Base-by-base conservation (phyloP, 805 yeast genomes). In the Metschnikowia kunwiensis region DNA sequence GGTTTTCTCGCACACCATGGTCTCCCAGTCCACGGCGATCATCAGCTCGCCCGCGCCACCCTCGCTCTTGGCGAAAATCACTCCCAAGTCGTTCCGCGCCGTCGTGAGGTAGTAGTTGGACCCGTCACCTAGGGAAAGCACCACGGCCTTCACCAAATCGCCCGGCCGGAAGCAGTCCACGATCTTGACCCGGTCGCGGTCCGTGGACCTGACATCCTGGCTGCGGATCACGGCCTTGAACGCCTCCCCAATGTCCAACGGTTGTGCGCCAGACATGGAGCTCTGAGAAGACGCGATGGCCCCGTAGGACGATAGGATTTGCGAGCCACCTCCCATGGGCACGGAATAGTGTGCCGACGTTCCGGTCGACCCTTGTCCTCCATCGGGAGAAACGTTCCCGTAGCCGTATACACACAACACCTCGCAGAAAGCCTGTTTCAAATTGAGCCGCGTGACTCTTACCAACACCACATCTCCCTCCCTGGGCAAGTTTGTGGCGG, bases 1-100 rank as follows among this genome's bases (percentile, higher is more conserved):
- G 2, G 89, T 78, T 17, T 61, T 65, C 2, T 87, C 80, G 44
- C 85, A 78, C 21, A 82, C 72, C 97, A 94, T 93, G 9, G 87
- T 84, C 61, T 87, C 89, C 97, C 97, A 93, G 61, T 93, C 97
- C 27, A 87, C 62, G 2, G 98, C 94, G 50, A 80, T 82, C 86
- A 93, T 78, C 37, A 79, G 61, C 24, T 77, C 79, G 2, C 96
- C 96, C 8, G 73, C 67, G 3, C 79, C 78, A 12, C 80, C 82
- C 44, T 73, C 76, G 27, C 82, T 74, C 43, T 74, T 78, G 5
- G 97, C 97, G 58, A 89, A 85, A 1, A 93, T 81, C 4, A 93
- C 98, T 3, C 99, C 99, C 25, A 91, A 65, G 53, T 91, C 96
- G 58, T 91, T 87, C 44, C 82, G 70, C 2, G 96, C 94, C 0